Conservation (phyloP, 345 rosid species). For the Garcia nutans region DNA sequence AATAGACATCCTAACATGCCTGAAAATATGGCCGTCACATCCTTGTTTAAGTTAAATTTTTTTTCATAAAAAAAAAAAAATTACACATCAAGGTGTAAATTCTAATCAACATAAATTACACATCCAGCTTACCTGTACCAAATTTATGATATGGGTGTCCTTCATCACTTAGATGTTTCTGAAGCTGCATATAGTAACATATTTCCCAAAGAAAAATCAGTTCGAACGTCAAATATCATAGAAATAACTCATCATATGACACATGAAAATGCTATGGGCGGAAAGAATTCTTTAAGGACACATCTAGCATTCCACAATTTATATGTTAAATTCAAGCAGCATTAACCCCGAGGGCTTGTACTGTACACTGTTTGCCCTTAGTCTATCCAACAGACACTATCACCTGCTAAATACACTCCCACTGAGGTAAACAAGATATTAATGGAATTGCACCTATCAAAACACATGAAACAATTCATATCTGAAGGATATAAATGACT, state of each 20-base stretch:
- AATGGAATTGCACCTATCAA: background rate
- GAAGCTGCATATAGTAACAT: constrained; percentile 50
- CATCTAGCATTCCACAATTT: background rate
- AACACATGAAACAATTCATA: background rate
- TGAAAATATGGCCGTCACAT: background rate
- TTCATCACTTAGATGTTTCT: constrained; percentile 69
- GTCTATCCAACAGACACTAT: background rate
- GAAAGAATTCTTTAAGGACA: background rate
- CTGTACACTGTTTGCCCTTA: background rate
- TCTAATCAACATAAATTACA: background rate
- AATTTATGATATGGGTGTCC: constrained; percentile 90
- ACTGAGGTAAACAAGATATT: background rate
- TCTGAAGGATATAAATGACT: no score
- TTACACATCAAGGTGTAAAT: background rate
- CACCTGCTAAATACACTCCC: background rate
- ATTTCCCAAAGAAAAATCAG: constrained; percentile 7
- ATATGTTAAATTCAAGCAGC: background rate
- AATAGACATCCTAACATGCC: background rate
- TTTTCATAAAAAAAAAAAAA: background rate
- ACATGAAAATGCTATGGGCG: background rate
- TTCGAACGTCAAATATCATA: background rate
- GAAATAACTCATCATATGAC: background rate
- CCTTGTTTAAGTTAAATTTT: background rate
- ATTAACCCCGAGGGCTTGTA: background rate
- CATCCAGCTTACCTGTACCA: constrained; percentile 61